Percentiles rank a stretch among this genome's conserved stretches.
Evolutionary conservation across 129 eudicot genomes (phyloP).

Genomic region (Gnaphalium uliginosum): DNA sequence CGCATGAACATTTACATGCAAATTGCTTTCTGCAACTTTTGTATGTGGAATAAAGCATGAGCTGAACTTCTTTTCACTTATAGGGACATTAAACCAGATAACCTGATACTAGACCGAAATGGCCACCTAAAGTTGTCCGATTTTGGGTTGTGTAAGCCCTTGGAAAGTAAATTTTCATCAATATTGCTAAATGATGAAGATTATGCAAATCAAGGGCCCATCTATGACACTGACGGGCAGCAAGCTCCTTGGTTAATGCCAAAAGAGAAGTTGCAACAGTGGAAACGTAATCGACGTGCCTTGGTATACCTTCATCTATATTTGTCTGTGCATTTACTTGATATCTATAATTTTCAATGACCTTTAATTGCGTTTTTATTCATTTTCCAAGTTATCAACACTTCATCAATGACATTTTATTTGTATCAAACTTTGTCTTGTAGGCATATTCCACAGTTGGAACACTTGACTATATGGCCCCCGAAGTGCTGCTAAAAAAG

Average conservation of each 20-base stretch:
- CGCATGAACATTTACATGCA: background rate
- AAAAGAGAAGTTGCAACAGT: conserved; percentile 77
- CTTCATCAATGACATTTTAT: conserved; percentile 11
- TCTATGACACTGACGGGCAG: conserved; percentile 51
- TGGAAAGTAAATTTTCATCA: conserved; percentile 72
- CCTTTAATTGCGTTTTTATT: background rate
- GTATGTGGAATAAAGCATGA: conserved; percentile 4
- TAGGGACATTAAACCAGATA: conserved; percentile 95
- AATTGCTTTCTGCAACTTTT: background rate
- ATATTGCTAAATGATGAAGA: conserved; percentile 75
- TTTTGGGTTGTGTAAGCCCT: conserved; percentile 90
- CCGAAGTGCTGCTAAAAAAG: conserved; percentile 79
- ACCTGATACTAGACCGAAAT: conserved; percentile 77
- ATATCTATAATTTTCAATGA: conserved; percentile 8
- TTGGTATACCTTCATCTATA: conserved; percentile 48
- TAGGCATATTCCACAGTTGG: conserved; percentile 95
- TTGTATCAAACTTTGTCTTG: conserved; percentile 11
- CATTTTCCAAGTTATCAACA: background rate
- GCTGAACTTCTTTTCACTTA: conserved; percentile 28
- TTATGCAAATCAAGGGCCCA: conserved; percentile 55
- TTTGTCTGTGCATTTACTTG: background rate
- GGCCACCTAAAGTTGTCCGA: conserved; percentile 90
- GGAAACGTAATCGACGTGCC: conserved; percentile 93
- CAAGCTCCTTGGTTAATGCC: conserved; percentile 87
- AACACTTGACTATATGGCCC: conserved; percentile 96